A percentile compares a stretch with the other conserved stretches of the same genome.
These are phyloP conservation scores for Eleusine coracana DNA, from an alignment of 176 grass and related monocot genomes.

Conservation along the genomic window DNA sequence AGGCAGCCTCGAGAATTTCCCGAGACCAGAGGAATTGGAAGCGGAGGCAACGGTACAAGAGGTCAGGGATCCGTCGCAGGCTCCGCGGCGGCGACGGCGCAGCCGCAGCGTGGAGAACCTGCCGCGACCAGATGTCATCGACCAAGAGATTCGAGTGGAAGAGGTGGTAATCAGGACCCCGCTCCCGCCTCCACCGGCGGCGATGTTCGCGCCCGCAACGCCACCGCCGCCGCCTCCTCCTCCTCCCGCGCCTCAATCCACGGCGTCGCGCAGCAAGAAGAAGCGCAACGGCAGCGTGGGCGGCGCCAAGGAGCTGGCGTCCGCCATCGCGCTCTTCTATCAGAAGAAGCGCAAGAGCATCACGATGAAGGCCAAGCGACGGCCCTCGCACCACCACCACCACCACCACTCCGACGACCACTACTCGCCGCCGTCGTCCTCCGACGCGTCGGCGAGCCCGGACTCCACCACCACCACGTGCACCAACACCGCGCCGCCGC, in stretches of 20 bases:
- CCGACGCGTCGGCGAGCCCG: constrained; percentile 40
- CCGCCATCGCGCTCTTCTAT: constrained; percentile 84
- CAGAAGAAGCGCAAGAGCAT: constrained; percentile 84
- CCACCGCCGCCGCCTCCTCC: constrained; percentile 58
- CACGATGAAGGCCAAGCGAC: constrained; percentile 59
- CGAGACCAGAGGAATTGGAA: constrained; percentile 42
- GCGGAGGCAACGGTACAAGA: constrained; percentile 41
- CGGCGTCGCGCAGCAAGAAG: constrained; percentile 60
- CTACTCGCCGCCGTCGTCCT: constrained; percentile 48
- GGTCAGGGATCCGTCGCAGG: constrained; percentile 30
- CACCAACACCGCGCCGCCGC: constrained; percentile 24
- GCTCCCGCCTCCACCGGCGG: background rate
- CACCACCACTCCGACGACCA: constrained; percentile 54
- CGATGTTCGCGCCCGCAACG: constrained; percentile 44
- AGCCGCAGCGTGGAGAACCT: constrained; percentile 54
- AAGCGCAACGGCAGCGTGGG: constrained; percentile 75
- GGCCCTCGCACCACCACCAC: constrained; percentile 32
- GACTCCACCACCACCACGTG: constrained; percentile 24
- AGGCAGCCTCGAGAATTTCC: constrained; percentile 47
- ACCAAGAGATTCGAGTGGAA: constrained; percentile 43
- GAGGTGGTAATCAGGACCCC: constrained; percentile 38
- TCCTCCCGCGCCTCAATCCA: constrained; percentile 20
- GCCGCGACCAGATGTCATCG: constrained; percentile 35
- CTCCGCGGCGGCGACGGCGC: constrained; percentile 11
- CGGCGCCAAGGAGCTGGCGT: constrained; percentile 84